Evolutionary conservation across 1,284 basidiomycete species (phyloP), one percentile per base, ranked within the genome.

Genomic region (Pseudozyma thailandica): DNA sequence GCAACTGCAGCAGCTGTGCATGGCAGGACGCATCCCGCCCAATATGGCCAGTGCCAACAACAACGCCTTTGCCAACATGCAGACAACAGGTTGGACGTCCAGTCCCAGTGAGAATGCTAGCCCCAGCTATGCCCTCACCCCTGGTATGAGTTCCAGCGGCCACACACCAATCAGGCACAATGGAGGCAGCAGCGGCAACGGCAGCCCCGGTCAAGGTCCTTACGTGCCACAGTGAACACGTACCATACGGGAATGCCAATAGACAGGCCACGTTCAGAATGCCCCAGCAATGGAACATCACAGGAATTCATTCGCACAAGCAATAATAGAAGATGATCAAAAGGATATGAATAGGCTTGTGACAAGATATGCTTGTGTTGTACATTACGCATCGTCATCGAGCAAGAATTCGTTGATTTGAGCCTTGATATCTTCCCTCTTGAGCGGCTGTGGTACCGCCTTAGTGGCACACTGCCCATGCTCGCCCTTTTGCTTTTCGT

Each of bases 361-460:
- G n/a, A n/a, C n/a, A n/a, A n/a, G n/a, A n/a, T n/a, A n/a, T n/a
- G n/a, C n/a, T n/a, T n/a, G n/a, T n/a, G n/a, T n/a, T n/a, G n/a
- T n/a, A n/a, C n/a, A n/a, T n/a, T n/a, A n/a, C n/a, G n/a, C n/a
- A n/a, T n/a, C 46, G 20, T 65, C 51, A 5, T 64, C 52, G 44
- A 72, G 48, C 9, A 72, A 47, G 20, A 72, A 68, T 38, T 66
- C 56, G 49, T 53, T 44, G 48, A 72, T 72, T 46, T 63, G 48
- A 27, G 70, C 59, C 37, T 60, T 62, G 48, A 63, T 62, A 38
- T 72, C 35, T 25, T 58, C 53, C 15, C 48, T 18, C 13, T 72
- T 59, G 30, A 72, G 51, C 2, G 62, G 62, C 42, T 65, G 53
- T 13, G 47, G 48, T 7, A 38, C 16, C 18, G 43, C 23, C 43